A percentile compares a stretch with the other conserved stretches of the same genome.
phyloP scores from a whole-genome alignment of 2,329 filamentous ascomycete genomes.

The Trichophyton schoenleinii region DNA sequence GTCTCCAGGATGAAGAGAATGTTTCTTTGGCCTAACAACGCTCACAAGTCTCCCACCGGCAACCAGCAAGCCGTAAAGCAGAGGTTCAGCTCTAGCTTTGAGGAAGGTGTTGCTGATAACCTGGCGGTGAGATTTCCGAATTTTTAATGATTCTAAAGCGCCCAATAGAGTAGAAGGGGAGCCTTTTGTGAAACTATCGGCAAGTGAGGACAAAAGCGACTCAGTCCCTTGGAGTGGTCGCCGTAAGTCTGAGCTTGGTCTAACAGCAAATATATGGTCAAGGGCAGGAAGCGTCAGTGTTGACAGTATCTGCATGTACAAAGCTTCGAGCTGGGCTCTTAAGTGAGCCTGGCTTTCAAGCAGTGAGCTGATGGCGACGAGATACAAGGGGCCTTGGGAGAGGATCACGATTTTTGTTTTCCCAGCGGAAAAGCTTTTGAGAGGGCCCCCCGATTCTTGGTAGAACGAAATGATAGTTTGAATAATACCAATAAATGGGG shows the following conservation, averaged over 20 bases:
- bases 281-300: conserved; percentile 83
- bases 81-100: conserved; percentile 59
- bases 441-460: conserved; percentile 61
- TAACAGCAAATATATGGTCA: conserved; percentile 72
- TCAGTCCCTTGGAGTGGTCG: conserved; percentile 87
- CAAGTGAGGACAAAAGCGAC: conserved; percentile 74
- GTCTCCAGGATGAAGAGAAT: conserved; percentile 90
- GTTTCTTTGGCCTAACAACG: conserved; percentile 84
- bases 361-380: conserved; percentile 83
- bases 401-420: conserved; percentile 73
- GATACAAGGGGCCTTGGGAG: conserved; percentile 75
- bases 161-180: conserved; percentile 81
- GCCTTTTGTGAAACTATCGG: conserved; percentile 86
- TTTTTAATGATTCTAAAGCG: conserved; percentile 81
- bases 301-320: conserved; percentile 97
- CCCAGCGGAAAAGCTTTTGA: conserved; percentile 78
- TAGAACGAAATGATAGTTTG: conserved; percentile 98
- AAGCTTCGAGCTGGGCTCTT: conserved; percentile 71
- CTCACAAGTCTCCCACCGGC: conserved; percentile 87
- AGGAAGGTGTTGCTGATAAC: conserved; percentile 78
- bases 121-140: conserved; percentile 76
- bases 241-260: conserved; percentile 86
- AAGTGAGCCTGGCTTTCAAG: conserved; percentile 87
- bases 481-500: conserved; percentile 85
- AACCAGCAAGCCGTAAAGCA: conserved; percentile 87